Conservation (phyloP, 2,329 filamentous ascomycete species). For the Exophiala aquamarina region DNA sequence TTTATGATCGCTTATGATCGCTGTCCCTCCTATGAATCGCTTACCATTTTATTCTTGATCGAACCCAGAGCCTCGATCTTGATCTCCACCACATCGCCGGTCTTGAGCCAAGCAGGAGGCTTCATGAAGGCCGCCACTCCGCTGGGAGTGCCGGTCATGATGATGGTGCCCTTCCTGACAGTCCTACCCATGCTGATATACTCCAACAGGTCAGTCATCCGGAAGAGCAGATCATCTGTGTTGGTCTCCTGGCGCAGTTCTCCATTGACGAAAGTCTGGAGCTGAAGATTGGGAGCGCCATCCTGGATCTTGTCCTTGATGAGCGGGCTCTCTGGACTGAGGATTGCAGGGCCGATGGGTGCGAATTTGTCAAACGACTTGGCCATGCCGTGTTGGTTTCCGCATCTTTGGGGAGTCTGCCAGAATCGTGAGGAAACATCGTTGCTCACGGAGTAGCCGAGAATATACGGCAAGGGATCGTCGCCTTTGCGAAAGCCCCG, state of each 20-base stretch:
- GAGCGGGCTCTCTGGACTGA: conserved; percentile 43
- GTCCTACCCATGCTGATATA: conserved; percentile 38
- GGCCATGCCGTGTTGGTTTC: conserved; percentile 36
- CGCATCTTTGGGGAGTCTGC: conserved; percentile 34
- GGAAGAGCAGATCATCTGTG: conserved; percentile 39
- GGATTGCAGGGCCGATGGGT: conserved; percentile 42
- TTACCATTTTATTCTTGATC: conserved; percentile 35
- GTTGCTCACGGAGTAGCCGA: conserved; percentile 40
- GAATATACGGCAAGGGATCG: conserved; percentile 33
- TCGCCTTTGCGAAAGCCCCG: conserved; percentile 6
- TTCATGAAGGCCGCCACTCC: conserved; percentile 43
- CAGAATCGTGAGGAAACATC: conserved; percentile 38
- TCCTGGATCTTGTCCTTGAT: conserved; percentile 51
- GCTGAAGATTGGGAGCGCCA: conserved; percentile 32
- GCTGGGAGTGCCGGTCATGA: conserved; percentile 42
- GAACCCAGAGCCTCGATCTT: conserved; percentile 50
- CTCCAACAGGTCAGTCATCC: conserved; percentile 34
- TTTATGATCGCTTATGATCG: too few species aligned
- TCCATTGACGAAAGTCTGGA: conserved; percentile 37
- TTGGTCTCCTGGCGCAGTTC: conserved; percentile 35
- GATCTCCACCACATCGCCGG: conserved; percentile 44
- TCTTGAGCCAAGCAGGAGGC: conserved; percentile 36
- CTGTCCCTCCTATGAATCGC: neutral
- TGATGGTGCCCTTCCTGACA: conserved; percentile 36
- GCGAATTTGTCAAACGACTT: conserved; percentile 43